phyloP scores from a whole-genome alignment of 495 filamentous ascomycete species.

The Parathielavia hyrcaniae region DNA sequence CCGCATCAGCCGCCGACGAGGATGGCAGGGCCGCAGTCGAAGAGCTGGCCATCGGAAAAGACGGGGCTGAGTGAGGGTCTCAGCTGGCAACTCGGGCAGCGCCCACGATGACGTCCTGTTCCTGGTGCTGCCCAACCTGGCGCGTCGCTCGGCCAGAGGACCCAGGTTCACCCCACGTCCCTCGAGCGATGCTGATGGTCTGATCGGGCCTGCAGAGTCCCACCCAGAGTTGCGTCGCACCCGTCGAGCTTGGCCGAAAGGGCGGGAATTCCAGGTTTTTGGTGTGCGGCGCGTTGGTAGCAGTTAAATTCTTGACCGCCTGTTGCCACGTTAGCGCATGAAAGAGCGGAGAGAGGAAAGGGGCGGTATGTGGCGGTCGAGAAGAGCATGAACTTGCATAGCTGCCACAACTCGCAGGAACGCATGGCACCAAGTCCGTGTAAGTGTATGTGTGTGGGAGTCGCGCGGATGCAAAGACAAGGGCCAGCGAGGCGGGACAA shows the following conservation, averaged over 20 bases:
- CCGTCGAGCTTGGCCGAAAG: not conserved
- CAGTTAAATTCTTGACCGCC: conserved; percentile 6
- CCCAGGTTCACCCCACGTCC: not conserved
- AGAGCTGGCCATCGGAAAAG: conserved; percentile 5
- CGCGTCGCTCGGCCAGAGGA: conserved; percentile 1
- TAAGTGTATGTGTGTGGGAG: not conserved
- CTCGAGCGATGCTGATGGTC: conserved; percentile 3
- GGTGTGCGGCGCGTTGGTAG: not conserved
- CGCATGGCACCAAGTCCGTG: not conserved
- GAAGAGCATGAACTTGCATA: not conserved
- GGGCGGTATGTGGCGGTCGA: conserved; percentile 4
- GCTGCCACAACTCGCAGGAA: conserved; percentile 4
- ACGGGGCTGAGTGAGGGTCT: not conserved
- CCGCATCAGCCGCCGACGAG: conserved; percentile 27
- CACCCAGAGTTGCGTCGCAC: conserved; percentile 10
- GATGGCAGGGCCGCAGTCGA: conserved; percentile 28
- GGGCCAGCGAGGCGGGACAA: too few species aligned
- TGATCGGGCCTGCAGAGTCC: conserved; percentile 3
- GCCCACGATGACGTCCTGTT: conserved; percentile 5
- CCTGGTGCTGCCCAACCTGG: conserved; percentile 5
- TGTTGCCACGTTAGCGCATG: conserved; percentile 7
- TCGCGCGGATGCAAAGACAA: not conserved
- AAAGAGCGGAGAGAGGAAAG: not conserved
- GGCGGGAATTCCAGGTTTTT: not conserved
- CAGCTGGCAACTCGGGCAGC: conserved; percentile 1